Evolutionary conservation across 176 grass and related monocot genomes (phyloP).

Genomic region (Musa itinerans): DNA sequence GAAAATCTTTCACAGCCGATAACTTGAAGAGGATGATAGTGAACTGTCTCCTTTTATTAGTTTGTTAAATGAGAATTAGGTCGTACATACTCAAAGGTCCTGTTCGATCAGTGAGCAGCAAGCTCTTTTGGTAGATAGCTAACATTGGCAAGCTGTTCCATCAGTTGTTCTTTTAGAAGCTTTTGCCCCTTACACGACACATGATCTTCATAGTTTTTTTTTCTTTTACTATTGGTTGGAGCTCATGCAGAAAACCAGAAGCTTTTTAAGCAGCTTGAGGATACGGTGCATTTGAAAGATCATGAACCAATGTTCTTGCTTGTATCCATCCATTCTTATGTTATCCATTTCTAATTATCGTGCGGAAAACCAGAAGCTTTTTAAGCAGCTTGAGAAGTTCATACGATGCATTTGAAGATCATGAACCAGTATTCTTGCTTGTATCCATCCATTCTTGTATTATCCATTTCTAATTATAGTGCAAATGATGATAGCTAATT

Average conservation of each 20-base stretch:
- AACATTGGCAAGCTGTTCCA: not conserved
- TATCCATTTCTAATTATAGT: not conserved
- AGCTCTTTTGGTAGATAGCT: not conserved
- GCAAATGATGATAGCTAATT: not conserved
- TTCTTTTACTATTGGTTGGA: too few species aligned
- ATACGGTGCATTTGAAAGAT: not conserved
- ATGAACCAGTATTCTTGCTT: not conserved
- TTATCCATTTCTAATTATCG: not conserved
- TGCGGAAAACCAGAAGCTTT: not conserved
- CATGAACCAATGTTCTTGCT: not conserved
- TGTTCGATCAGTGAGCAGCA: not conserved
- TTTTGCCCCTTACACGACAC: not conserved
- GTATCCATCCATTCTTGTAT: not conserved
- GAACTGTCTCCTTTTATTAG: not conserved
- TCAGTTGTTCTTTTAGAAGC: not conserved
- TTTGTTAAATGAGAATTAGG: not conserved
- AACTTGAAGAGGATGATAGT: not conserved
- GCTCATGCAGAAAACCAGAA: not conserved
- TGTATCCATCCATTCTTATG: not conserved
- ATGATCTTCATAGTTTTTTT: not conserved
- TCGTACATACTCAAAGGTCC: not conserved
- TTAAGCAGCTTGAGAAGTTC: not conserved
- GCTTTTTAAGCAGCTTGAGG: not conserved
- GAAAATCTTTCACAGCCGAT: conserved; percentile 3
- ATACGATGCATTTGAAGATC: not conserved